Base-by-base conservation (phyloP, 2,329 filamentous ascomycete species). In the Colletotrichum sp. region DNA sequence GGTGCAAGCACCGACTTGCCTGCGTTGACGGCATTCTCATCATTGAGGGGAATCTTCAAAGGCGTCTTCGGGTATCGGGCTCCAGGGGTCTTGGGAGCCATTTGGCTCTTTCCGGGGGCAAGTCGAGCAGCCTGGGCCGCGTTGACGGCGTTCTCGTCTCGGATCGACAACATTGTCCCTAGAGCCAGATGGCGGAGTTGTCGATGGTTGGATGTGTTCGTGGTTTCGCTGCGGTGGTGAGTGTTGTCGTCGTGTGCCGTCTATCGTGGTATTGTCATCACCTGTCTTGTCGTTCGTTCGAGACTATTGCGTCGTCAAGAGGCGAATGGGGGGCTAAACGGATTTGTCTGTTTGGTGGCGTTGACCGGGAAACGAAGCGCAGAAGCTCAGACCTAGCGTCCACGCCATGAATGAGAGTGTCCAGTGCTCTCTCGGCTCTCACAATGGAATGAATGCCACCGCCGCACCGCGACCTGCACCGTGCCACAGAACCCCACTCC, bases 41-140 rank as follows among this genome's bases (percentile, higher is more conserved):
- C 95, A 79, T 98, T 95, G 77, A 95, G 89, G 9, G 93, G 90
- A 65, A 95, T 86, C 81, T 93, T 94, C 82, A 96, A 92, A 0
- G 96, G 96, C 7, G 96, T 98, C 86, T 98, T 98, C 10, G 94
- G 93, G 78, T 90, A 93, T 82, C 92, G 92, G 75, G 91, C 90
- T 72, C 92, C 94, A 0, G 96, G 96, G 32, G 96, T 98, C 86
- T 96, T 98, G 71, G 95, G 92, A 75, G 89, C 88, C 69, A 93
- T 85, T 74, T 87, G 76, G 24, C 74, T 69, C 71, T 78, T 78
- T n/a, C 77, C 77, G 18, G 77, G 76, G 18, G 72, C 72, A 36
- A 76, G 76, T 26, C 77, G 72, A 52, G 76, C 72, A 70, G 77
- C 67, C 59, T 77, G 76, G 60, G 76, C 77, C 52, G 77, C 77